Base-by-base conservation (phyloP, 495 filamentous ascomycete genomes). In the Emericellopsis terricola region DNA sequence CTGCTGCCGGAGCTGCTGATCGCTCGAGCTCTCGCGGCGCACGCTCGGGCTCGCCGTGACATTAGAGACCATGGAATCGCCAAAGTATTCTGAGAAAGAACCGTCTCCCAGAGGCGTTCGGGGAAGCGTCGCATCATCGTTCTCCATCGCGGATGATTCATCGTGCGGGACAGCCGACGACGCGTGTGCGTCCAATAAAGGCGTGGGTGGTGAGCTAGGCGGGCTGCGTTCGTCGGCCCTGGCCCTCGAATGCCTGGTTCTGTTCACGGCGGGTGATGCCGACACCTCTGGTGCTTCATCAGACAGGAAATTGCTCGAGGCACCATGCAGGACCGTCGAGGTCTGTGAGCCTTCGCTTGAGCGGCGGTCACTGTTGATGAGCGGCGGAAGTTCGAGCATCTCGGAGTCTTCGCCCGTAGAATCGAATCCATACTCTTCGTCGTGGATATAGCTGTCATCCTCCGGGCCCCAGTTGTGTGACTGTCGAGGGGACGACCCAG, bases 1-100 rank as follows among this genome's bases (percentile, higher is more conserved):
- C 40, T 86, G 82, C 34, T 79, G 71, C 44, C 92, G 83, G 3
- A 97, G 63, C 24, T 78, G 71, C 38, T 79, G 75, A 26, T 78
- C 71, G 7, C 50, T 41, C 49, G 42, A 45, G 37, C 45, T 49
- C 42, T 54, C 39, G 20, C 49, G 43, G 36, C 37, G 34, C 36
- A 56, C 42, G 31, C 47, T 33, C 15, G 52, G 49, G 48, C 45
- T 62, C 15, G 43, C 44, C 3, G 50, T 20, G 1, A 63, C 62
- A 28, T 50, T 54, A 6, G 33, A 8, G 15, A 47, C 44, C 15
- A 45, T 44, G 26, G 49, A 58, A 10, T 38, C 37, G 19, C 45
- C 50, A 29, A 52, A 23, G 48, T 65, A 44, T 42, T 47, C 41
- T 10, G 42, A 5, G 24, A 44, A 36, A 4, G 41, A 44, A 11